A percentile compares a stretch with the other conserved stretches of the same genome.
Evolutionary conservation across 2,329 filamentous ascomycete species (phyloP).

Genomic region (Botrytis hyacinthi): DNA sequence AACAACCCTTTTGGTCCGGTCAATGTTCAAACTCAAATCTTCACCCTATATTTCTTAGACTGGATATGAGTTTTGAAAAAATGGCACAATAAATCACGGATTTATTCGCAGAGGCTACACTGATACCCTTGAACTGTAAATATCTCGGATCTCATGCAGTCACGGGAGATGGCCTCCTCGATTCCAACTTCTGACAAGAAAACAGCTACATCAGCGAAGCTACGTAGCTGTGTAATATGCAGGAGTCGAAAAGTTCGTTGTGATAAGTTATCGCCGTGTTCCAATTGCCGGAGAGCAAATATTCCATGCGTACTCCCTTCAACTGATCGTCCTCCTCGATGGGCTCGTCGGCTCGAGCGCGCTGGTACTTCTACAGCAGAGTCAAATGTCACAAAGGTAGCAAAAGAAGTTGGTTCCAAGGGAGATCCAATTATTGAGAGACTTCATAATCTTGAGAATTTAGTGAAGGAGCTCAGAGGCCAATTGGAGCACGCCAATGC

Average conservation of each 20-base stretch:
- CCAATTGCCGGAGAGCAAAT: constrained; percentile 53
- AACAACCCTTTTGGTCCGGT: background rate
- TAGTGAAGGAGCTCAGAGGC: constrained; percentile 50
- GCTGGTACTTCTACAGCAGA: constrained; percentile 35
- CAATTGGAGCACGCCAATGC: constrained; percentile 47
- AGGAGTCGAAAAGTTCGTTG: constrained; percentile 57
- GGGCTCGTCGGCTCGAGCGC: constrained; percentile 52
- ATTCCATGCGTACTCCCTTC: constrained; percentile 53
- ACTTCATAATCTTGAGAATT: constrained; percentile 48
- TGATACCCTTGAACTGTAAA: background rate
- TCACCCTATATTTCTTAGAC: too few species aligned
- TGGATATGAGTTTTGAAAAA: too few species aligned
- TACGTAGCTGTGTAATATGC: constrained; percentile 51
- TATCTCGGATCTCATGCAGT: background rate
- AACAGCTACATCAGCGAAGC: constrained; percentile 30
- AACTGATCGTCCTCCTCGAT: constrained; percentile 50
- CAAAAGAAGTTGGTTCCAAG: constrained; percentile 34
- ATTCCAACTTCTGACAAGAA: background rate
- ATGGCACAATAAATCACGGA: background rate
- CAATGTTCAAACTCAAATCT: background rate
- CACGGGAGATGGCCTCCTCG: background rate
- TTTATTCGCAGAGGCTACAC: too few species aligned
- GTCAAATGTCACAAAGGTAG: constrained; percentile 22
- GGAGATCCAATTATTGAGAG: constrained; percentile 48
- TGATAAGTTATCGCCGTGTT: constrained; percentile 55